phyloP scores from a whole-genome alignment of 1,284 basidiomycete species.

The Thecaphora frezii region DNA sequence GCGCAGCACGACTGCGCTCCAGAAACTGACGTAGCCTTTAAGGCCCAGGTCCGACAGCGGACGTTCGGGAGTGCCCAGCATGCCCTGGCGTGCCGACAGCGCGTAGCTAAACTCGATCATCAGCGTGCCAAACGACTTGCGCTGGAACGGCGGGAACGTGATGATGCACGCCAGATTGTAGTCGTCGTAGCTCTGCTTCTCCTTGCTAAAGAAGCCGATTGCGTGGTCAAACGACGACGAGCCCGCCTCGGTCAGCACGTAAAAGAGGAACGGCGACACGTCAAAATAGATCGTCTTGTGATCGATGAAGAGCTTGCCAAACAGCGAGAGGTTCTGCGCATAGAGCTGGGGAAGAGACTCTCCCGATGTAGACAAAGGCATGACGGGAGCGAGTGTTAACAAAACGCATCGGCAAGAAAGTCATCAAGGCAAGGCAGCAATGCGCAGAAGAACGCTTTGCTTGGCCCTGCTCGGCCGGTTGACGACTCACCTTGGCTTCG shows the following conservation, averaged over 20 bases:
- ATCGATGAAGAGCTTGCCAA: conserved; percentile 98
- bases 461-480: no score
- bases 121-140: conserved; percentile 86
- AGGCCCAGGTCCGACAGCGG: conserved; percentile 90
- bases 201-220: conserved; percentile 95
- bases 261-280: conserved; percentile 72
- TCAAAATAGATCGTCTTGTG: conserved; percentile 97
- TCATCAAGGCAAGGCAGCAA: no score
- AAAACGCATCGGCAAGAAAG: no score
- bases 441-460: no score
- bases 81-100: conserved; percentile 74
- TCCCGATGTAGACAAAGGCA: no score
- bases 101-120: conserved; percentile 99
- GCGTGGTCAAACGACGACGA: conserved; percentile 75
- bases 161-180: conserved; percentile 98
- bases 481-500: conserved; percentile 53
- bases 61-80: conserved; percentile 88
- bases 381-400: no score
- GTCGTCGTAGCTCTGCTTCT: conserved; percentile 92
- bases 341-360: conserved; percentile 71
- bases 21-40: conserved; percentile 86
- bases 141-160: conserved; percentile 89
- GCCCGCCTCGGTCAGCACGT: conserved; percentile 83
- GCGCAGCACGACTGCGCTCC: conserved; percentile 80
- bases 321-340: conserved; percentile 90